Evolutionary conservation across 2,329 filamentous ascomycete genomes (phyloP).

Genomic region (Hymenoscyphus infarciens): DNA sequence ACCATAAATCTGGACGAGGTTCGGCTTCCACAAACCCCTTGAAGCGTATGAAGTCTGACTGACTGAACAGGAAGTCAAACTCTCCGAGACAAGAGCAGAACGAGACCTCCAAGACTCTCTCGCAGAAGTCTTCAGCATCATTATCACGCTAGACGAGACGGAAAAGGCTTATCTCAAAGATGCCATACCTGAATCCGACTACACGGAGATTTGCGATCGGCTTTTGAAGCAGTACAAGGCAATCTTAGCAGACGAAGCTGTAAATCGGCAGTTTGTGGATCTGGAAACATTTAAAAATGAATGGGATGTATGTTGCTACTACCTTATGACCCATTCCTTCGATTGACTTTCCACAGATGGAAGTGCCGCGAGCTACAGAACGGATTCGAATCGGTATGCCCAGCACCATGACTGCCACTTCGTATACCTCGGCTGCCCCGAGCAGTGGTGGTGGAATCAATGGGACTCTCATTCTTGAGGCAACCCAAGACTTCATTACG

Average conservation of each 20-base stretch:
- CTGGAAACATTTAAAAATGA: constrained; percentile 86
- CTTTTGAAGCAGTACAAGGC: constrained; percentile 96
- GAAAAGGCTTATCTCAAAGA: constrained; percentile 97
- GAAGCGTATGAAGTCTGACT: constrained; percentile 18
- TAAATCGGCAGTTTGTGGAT: constrained; percentile 83
- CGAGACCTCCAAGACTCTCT: constrained; percentile 93
- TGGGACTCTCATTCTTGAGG: constrained; percentile 72
- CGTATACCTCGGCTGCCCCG: constrained; percentile 39
- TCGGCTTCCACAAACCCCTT: constrained; percentile 27
- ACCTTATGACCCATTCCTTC: not conserved
- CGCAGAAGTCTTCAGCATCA: constrained; percentile 96
- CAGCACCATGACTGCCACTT: constrained; percentile 63
- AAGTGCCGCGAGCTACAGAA: constrained; percentile 91
- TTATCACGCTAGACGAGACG: constrained; percentile 89
- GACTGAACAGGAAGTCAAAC: constrained; percentile 76
- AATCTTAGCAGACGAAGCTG: constrained; percentile 82
- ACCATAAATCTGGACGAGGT: constrained; percentile 94
- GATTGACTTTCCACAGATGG: constrained; percentile 57
- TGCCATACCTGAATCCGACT: constrained; percentile 85
- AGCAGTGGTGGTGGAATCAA: constrained; percentile 41
- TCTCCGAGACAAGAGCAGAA: constrained; percentile 81
- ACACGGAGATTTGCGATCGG: constrained; percentile 93
- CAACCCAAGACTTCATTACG: constrained; percentile 98
- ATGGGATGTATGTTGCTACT: constrained; percentile 72
- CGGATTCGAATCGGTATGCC: constrained; percentile 89